Percentiles rank a stretch among this genome's conserved stretches.
These are phyloP conservation scores for Phlebiopsis flavidoalba DNA, from an alignment of 768 basidiomycete species.

Conservation along the genomic window DNA sequence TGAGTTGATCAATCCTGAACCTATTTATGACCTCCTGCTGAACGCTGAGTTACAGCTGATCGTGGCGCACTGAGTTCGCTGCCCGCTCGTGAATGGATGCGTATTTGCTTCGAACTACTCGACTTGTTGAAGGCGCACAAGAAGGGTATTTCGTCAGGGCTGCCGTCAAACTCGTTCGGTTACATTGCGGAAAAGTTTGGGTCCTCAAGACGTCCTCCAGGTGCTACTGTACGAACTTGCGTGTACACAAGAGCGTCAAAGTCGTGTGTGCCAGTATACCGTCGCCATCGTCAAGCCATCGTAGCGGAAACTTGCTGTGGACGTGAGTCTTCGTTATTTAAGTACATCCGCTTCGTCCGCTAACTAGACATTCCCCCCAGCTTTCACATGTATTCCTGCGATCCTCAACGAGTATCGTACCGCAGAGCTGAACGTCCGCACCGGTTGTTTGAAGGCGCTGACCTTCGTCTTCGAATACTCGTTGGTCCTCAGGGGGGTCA, in stretches of 20 bases:
- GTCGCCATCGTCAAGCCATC: constrained; percentile 97
- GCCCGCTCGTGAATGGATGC: constrained; percentile 99
- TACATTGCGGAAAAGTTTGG: constrained; percentile 99
- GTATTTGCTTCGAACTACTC: constrained; percentile 97
- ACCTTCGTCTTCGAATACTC: constrained; percentile 99
- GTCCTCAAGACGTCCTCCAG: constrained; percentile 95
- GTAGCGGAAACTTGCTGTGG: constrained; percentile 94
- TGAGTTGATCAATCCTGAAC: neutral
- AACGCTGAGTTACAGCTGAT: constrained; percentile 55
- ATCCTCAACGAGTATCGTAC: constrained; percentile 99
- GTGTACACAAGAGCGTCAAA: constrained; percentile 92
- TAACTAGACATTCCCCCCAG: constrained; percentile 26
- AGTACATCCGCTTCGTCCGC: neutral
- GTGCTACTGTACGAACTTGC: constrained; percentile 95
- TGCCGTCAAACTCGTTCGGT: constrained; percentile 93
- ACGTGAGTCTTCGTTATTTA: constrained; percentile 30
- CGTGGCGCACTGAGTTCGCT: constrained; percentile 94
- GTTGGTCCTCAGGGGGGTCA: constrained; percentile 95
- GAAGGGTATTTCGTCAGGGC: constrained; percentile 96
- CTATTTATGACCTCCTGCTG: neutral
- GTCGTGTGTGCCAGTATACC: constrained; percentile 96
- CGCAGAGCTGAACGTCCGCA: constrained; percentile 96
- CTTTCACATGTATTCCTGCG: constrained; percentile 98
- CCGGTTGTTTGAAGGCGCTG: constrained; percentile 96
- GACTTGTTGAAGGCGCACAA: constrained; percentile 98